Evolutionary conservation across 306 rosid species (phyloP).

Genomic region (Canavalia gladiata): DNA sequence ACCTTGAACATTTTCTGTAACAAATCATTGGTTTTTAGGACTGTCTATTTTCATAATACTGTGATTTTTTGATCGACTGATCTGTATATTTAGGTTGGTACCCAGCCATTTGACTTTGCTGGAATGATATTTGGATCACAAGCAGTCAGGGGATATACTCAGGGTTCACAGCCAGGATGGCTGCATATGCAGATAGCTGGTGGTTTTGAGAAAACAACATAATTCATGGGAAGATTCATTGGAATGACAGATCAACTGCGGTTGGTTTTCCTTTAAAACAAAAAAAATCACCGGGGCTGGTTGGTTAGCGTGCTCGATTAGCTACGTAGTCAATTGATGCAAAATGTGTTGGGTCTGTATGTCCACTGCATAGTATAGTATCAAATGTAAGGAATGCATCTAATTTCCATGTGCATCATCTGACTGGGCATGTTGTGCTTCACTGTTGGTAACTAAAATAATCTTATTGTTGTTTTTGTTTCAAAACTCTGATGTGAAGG

Average conservation of each 20-base stretch:
- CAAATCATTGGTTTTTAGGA: constrained; percentile 4
- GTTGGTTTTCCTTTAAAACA: constrained; percentile 41
- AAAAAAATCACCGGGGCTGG: neutral
- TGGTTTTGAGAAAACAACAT: constrained; percentile 73
- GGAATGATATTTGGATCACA: constrained; percentile 80
- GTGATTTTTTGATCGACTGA: constrained; percentile 43
- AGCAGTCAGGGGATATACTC: constrained; percentile 68
- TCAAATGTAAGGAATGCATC: constrained; percentile 54
- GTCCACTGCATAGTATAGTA: constrained; percentile 48
- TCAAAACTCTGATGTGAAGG: neutral
- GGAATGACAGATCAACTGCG: constrained; percentile 37
- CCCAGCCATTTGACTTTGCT: constrained; percentile 74
- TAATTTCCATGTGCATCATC: constrained; percentile 44
- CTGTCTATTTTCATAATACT: constrained; percentile 15
- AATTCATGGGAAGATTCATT: constrained; percentile 34
- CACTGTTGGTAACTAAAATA: constrained; percentile 44
- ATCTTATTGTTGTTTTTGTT: constrained; percentile 42
- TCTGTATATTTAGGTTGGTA: constrained; percentile 61
- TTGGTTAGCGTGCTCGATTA: constrained; percentile 45
- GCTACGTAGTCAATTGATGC: constrained; percentile 54
- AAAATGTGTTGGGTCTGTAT: constrained; percentile 43
- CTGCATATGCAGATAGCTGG: constrained; percentile 91
- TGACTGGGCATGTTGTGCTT: constrained; percentile 40
- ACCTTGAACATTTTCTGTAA: constrained; percentile 2
- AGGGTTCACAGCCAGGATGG: constrained; percentile 80